phyloP scores from a whole-genome alignment of 768 basidiomycete species.

The Agaricus subrufescens region DNA sequence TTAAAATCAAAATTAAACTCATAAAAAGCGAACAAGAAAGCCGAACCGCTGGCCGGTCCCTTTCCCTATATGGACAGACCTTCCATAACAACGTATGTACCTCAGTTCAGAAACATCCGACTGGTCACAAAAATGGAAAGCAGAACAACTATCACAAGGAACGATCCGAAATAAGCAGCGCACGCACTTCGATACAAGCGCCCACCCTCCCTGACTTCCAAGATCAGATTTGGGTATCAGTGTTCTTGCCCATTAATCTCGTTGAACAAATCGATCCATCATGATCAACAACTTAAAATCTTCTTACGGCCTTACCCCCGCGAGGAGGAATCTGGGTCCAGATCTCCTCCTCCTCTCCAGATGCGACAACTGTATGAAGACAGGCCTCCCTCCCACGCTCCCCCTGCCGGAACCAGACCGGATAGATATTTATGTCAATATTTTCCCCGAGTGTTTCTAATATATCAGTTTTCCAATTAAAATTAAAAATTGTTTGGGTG shows the following conservation, averaged over 20 bases:
- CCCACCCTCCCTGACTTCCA: background rate
- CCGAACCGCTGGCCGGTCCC: background rate
- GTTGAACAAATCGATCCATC: background rate
- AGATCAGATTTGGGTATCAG: constrained; percentile 9
- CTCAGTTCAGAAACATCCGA: constrained; percentile 5
- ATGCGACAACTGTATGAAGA: background rate
- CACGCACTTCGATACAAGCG: background rate
- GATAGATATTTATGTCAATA: no score
- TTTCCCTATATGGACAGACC: background rate
- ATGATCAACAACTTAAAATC: constrained; percentile 7
- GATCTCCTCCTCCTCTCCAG: background rate
- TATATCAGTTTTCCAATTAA: no score
- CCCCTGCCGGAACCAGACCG: no score
- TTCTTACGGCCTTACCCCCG: background rate
- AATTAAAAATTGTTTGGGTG: no score
- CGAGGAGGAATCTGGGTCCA: background rate
- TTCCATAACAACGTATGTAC: background rate
- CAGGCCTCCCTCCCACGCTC: no score
- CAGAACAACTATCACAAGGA: background rate
- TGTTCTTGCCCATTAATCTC: no score
- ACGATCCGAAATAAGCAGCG: constrained; percentile 3
- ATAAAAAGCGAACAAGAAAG: background rate
- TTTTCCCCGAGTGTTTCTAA: no score
- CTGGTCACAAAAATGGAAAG: constrained; percentile 2
- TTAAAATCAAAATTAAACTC: background rate